Base-by-base conservation (phyloP, 2,329 filamentous ascomycete genomes). In the Lomentospora prolificans region DNA sequence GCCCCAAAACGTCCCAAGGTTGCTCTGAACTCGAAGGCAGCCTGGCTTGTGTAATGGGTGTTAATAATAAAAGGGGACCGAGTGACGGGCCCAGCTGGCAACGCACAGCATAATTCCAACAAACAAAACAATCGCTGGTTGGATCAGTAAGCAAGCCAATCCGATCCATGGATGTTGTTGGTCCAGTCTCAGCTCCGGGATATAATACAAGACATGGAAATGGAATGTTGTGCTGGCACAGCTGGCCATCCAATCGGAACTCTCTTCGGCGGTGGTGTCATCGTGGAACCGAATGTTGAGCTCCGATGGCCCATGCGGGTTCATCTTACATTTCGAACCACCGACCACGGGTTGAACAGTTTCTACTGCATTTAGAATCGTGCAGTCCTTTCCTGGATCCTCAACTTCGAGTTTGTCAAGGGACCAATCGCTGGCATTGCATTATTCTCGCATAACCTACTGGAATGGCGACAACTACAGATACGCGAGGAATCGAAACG, bases 211-310 rank as follows among this genome's bases (percentile, higher is more conserved):
- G n/a, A n/a, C n/a, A n/a, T n/a, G n/a, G n/a, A n/a, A n/a, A n/a
- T n/a, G n/a, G n/a, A n/a, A n/a, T n/a, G n/a, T n/a, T n/a, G n/a
- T n/a, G n/a, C n/a, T n/a, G n/a, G n/a, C n/a, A n/a, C n/a, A n/a
- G n/a, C n/a, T n/a, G n/a, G n/a, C n/a, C n/a, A n/a, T n/a, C 51
- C 51, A 53, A 53, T 53, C 51, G 51, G 51, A 53, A 25, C 10
- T 8, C 19, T 17, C 5, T 17, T 14, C 4, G 28, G 44, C 22
- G 44, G 44, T 53, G 51, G 51, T 53, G 51, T 53, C 51, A 53
- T 53, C 39, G 10, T 14, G 51, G 28, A 39, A 14, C 28, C 28
- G 31, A 24, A 53, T 53, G 51, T 53, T 53, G 51, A 53, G 51
- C 51, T 53, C 51, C 51, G 51, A 39, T 25, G 6, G 14, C 41